phyloP scores from a whole-genome alignment of 371 early-diverging fungal genomes.

The Apophysomyces variabilis region DNA sequence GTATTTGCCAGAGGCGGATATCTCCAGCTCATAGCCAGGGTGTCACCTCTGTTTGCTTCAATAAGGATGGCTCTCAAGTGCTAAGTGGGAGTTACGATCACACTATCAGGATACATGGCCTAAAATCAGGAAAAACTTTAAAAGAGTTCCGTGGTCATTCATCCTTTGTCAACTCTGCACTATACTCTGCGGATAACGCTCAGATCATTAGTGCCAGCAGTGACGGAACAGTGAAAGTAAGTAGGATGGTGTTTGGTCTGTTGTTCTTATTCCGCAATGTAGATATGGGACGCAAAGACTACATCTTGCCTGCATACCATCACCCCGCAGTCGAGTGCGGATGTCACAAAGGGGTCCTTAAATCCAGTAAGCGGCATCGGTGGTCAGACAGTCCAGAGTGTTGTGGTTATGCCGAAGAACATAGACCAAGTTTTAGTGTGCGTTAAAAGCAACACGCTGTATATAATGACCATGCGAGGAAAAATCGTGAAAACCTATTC shows the following conservation, averaged over 20 bases:
- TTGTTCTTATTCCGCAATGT: not conserved
- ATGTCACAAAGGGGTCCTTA: constrained; percentile 13
- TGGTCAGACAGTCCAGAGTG: constrained; percentile 27
- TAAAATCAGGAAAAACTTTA: constrained; percentile 87
- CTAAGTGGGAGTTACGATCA: constrained; percentile 86
- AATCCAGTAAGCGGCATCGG: constrained; percentile 30
- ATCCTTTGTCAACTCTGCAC: constrained; percentile 83
- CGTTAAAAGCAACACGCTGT: constrained; percentile 66
- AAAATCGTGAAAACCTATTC: constrained; percentile 50
- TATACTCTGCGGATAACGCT: constrained; percentile 71
- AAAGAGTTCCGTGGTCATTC: constrained; percentile 93
- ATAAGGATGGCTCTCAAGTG: constrained; percentile 77
- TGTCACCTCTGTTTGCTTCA: constrained; percentile 82
- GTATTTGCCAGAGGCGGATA: constrained; percentile 75
- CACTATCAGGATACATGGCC: constrained; percentile 81
- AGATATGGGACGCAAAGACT: constrained; percentile 82
- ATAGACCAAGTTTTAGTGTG: constrained; percentile 71
- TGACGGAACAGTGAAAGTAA: constrained; percentile 88
- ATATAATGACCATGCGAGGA: constrained; percentile 67
- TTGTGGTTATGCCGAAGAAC: constrained; percentile 53
- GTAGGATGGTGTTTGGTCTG: not conserved
- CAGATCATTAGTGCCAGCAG: constrained; percentile 79
- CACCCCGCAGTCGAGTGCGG: constrained; percentile 36
- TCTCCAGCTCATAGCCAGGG: constrained; percentile 87
- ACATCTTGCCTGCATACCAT: constrained; percentile 51